Evolutionary conservation across 108 stramenopile genomes (phyloP), one percentile per base, ranked within the genome.

Genomic region (Cyclotella choctawhatcheeana): DNA sequence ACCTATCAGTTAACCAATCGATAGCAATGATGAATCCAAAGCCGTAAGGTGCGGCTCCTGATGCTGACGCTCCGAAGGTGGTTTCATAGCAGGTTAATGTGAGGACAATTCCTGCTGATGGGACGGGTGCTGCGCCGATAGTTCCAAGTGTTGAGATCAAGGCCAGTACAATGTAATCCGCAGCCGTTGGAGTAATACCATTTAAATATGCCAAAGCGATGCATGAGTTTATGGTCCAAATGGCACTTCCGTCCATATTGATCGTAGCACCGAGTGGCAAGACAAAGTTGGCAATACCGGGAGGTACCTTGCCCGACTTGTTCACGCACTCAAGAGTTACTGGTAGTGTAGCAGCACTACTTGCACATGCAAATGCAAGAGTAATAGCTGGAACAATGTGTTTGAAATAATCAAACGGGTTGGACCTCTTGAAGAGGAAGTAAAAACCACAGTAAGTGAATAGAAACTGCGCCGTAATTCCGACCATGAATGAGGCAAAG

Each of bases 341-440:
- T 3, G 82, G 82, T 18, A 82, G 26, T 22, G 76, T 82, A 18
- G 82, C 82, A 54, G 82, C 82, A 51, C 72, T 74, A 14, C 69
- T 71, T 1, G 76, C 64, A 22, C 72, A 64, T 14, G 76, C 66
- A 35, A 82, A 78, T 1, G 76, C 82, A 26, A 68, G 47, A 55
- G 66, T 21, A 61, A 67, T 26, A 67, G 72, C 10, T 76, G 70
- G 24, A 74, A 34, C 51, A 77, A 43, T 14, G 47, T 24, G 17
- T 58, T n/a, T 24, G 59, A n/a, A 73, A 52, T 77, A 82, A 5
- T 22, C 13, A 14, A 82, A 63, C 14, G 76, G 82, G 51, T 82
- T 82, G 13, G 27, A 4, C 25, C 47, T 33, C 3, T 62, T n/a
- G 40, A 77, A 73, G 7, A 53, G 10, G 48, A 40, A 5, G n/a